A percentile compares a stretch with the other conserved stretches of the same genome.
Evolutionary conservation across 306 rosid genomes (phyloP).

Genomic region (Ziziphus jujuba): DNA sequence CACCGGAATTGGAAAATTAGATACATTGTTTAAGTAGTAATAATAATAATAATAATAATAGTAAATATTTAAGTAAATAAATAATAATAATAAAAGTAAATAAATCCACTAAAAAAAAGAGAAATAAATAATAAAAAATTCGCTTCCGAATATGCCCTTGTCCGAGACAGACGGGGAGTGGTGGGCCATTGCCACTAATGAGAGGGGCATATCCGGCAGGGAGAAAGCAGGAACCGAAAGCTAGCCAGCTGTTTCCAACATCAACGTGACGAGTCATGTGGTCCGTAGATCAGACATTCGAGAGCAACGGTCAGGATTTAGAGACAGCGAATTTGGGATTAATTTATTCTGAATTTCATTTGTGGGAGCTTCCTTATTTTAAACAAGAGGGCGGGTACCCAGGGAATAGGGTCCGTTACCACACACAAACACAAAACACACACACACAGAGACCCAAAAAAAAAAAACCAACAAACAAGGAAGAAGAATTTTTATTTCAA

Average conservation of each 20-base stretch:
- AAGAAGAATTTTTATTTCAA: conserved; percentile 21
- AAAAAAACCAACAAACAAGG: conserved; percentile 13
- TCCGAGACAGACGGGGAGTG: conserved; percentile 1
- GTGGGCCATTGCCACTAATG: conserved; percentile 14
- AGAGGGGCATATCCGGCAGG: conserved; percentile 23
- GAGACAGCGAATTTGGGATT: conserved; percentile 44
- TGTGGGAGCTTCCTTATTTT: conserved; percentile 42
- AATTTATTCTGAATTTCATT: conserved; percentile 61
- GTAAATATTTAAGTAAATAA: neutral
- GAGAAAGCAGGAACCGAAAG: conserved; percentile 37
- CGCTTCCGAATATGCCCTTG: conserved; percentile 17
- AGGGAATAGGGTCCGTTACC: conserved; percentile 32
- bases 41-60: no score
- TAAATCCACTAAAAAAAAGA: neutral
- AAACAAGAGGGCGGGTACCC: conserved; percentile 55
- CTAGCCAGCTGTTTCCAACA: conserved; percentile 70
- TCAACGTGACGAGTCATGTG: conserved; percentile 48
- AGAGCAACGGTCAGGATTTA: conserved; percentile 49
- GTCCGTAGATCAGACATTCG: conserved; percentile 42
- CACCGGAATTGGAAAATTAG: no score
- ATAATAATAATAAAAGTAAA: neutral
- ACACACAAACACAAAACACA: no score
- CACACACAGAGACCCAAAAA: neutral
- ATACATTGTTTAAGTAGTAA: no score
- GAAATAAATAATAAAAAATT: neutral